Evolutionary conservation across 345 rosid genomes (phyloP).

Genomic region (Eucalyptus decipiens): DNA sequence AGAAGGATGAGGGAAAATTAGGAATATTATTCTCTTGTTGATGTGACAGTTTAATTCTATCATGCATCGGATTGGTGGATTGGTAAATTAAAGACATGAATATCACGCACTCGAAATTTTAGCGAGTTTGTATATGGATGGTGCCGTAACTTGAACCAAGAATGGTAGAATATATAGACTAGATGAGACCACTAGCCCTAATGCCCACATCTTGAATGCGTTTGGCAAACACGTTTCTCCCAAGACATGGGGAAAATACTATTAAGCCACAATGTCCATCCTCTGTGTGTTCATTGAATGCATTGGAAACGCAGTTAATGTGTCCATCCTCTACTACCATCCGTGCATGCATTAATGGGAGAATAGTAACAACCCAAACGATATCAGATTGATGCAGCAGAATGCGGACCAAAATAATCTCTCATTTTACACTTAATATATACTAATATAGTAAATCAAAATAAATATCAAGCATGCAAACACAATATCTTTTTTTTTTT

Average conservation of each 20-base stretch:
- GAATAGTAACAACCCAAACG: fast-evolving
- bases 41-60: not conserved
- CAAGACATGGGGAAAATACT: not conserved
- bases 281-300: not conserved
- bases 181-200: not conserved
- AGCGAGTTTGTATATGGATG: not conserved
- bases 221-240: not conserved
- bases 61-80: not conserved
- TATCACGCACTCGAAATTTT: not conserved
- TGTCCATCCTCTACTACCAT: not conserved
- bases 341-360: not conserved
- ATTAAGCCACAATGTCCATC: not conserved
- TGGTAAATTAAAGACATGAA: not conserved
- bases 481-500: no score
- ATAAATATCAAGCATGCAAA: no score
- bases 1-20: not conserved
- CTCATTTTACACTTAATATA: no score
- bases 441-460: no score
- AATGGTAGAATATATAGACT: not conserved
- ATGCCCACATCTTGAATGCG: not conserved
- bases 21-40: not conserved
- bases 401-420: fast-evolving
- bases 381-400: no score
- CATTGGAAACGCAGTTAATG: not conserved
- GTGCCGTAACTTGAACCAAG: not conserved